Percentiles rank a stretch among this genome's conserved stretches.
Conservation (phyloP, 1,284 basidiomycete genomes). For the Sphaerobolus stellatus region DNA sequence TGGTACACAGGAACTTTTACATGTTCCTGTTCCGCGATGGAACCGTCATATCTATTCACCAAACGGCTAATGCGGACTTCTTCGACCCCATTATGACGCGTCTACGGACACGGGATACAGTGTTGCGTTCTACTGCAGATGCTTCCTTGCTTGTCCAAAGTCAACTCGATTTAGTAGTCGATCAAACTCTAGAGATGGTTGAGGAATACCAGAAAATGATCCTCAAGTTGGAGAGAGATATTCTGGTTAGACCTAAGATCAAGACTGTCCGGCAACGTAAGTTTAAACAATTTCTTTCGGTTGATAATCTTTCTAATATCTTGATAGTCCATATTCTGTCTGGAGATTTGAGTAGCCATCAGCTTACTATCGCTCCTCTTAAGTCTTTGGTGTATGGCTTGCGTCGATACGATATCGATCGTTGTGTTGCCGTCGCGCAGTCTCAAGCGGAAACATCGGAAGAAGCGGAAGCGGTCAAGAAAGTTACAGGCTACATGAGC, state of each 20-base stretch:
- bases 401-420: conserved; percentile 63
- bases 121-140: conserved; percentile 58
- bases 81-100: conserved; percentile 56
- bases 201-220: conserved; percentile 65
- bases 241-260: conserved; percentile 60
- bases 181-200: conserved; percentile 63
- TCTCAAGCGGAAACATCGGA: conserved; percentile 16
- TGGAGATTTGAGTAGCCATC: conserved; percentile 68
- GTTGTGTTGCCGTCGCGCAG: conserved; percentile 56
- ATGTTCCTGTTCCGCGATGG: conserved; percentile 66
- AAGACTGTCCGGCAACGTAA: conserved; percentile 55
- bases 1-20: conserved; percentile 58
- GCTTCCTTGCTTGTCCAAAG: conserved; percentile 61
- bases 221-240: conserved; percentile 55
- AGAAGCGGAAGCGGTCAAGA: conserved; percentile 25
- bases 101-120: conserved; percentile 55
- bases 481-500: conserved; percentile 61
- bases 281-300: conserved; percentile 21
- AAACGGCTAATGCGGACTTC: conserved; percentile 46
- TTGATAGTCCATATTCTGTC: conserved; percentile 64
- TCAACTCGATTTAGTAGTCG: conserved; percentile 66
- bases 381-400: conserved; percentile 66
- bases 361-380: conserved; percentile 66
- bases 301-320: not conserved
- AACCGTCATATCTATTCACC: conserved; percentile 60